Conservation (phyloP, 2,329 filamentous ascomycete genomes). For the Ophiocordyceps sinensis region DNA sequence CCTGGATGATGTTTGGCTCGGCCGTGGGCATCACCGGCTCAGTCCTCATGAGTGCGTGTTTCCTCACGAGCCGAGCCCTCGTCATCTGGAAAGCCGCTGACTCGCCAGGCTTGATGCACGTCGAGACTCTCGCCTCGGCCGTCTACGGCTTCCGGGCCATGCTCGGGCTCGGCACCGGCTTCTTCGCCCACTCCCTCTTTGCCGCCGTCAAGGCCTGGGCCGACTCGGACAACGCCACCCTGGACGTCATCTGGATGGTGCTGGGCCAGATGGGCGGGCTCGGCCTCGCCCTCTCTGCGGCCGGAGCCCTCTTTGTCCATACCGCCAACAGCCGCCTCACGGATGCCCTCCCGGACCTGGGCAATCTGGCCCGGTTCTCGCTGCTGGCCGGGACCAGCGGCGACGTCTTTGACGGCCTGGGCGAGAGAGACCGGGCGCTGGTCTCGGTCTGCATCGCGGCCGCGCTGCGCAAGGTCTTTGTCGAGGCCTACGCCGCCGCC, state of each 20-base stretch:
- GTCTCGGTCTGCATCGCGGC: not conserved
- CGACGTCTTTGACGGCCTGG: not conserved
- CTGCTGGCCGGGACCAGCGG: not conserved
- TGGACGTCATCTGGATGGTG: constrained; percentile 18
- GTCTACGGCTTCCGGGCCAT: not conserved
- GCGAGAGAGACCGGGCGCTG: not conserved
- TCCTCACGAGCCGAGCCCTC: too few relatives aligned
- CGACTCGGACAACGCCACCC: constrained; percentile 8
- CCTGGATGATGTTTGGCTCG: not conserved
- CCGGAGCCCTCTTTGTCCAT: constrained; percentile 20
- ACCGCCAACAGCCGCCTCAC: not conserved
- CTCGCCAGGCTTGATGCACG: not conserved
- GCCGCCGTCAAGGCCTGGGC: constrained; percentile 18
- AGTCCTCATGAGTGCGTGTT: not conserved
- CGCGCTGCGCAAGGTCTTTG: too few relatives aligned
- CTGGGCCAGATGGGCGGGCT: constrained; percentile 17
- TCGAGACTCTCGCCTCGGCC: not conserved
- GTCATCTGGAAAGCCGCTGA: not conserved
- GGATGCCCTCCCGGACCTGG: not conserved
- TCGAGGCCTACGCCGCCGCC: too few relatives aligned
- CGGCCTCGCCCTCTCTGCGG: constrained; percentile 17
- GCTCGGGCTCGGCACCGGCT: not conserved
- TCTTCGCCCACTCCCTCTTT: constrained; percentile 16
- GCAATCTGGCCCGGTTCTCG: not conserved
- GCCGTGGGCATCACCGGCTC: not conserved